Evolutionary conservation across 73 alveolate species (phyloP).

Genomic region (Stentor roeselii): DNA sequence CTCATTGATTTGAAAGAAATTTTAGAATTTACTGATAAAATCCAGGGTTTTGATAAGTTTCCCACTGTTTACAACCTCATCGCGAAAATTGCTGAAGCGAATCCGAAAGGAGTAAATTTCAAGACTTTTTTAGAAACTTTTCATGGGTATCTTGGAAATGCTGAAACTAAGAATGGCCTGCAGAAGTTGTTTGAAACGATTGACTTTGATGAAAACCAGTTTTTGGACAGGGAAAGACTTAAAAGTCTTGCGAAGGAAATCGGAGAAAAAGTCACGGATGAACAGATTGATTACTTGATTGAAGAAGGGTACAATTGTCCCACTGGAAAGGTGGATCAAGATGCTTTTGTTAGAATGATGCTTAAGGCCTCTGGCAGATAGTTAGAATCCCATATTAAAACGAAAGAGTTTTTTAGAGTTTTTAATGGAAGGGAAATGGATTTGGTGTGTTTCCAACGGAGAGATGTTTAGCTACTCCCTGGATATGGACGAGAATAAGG

Average conservation of each 20-base stretch:
- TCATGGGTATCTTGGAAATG: conserved; percentile 40
- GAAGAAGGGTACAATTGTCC: conserved; percentile 49
- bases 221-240: conserved; percentile 45
- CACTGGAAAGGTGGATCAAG: conserved; percentile 64
- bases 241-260: conserved; percentile 44
- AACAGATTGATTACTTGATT: conserved; percentile 55
- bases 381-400: neutral
- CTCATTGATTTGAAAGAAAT: conserved; percentile 35
- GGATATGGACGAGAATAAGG: conserved; percentile 5
- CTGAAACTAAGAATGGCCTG: conserved; percentile 44
- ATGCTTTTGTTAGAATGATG: conserved; percentile 43
- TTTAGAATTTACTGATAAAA: conserved; percentile 25
- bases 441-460: conserved; percentile 4
- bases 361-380: neutral
- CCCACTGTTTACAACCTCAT: conserved; percentile 38
- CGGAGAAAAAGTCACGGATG: conserved; percentile 55
- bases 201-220: conserved; percentile 53
- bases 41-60: conserved; percentile 43
- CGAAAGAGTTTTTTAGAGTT: neutral
- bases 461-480: neutral
- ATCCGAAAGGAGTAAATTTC: conserved; percentile 54
- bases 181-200: conserved; percentile 48
- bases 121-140: conserved; percentile 58
- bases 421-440: neutral
- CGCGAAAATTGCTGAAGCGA: conserved; percentile 36